A percentile compares a stretch with the other conserved stretches of the same genome.
Conservation (phyloP, 768 basidiomycete species). For the Boletellus ananas region DNA sequence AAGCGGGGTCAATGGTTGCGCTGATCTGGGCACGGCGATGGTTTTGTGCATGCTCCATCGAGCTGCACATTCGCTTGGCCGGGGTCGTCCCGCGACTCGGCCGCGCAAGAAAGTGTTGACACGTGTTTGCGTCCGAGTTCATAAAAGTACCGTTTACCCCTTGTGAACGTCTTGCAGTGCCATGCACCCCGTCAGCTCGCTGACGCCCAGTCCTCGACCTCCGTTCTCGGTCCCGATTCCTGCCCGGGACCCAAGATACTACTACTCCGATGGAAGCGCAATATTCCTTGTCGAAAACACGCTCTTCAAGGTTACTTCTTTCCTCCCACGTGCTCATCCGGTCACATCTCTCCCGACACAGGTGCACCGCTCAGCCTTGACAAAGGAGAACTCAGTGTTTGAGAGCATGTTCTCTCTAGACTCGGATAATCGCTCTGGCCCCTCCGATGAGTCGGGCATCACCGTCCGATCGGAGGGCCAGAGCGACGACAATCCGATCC, state of each 20-base stretch:
- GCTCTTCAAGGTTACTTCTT: conserved; percentile 46
- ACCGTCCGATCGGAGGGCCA: conserved; percentile 42
- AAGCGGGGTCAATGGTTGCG: neutral
- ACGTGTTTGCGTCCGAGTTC: too few relatives aligned
- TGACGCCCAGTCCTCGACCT: conserved; percentile 32
- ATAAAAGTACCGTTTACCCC: too few relatives aligned
- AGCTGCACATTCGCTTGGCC: too few relatives aligned
- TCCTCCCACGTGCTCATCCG: conserved; percentile 6
- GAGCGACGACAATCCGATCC: conserved; percentile 49
- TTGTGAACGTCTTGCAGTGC: too few relatives aligned
- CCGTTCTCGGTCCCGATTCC: conserved; percentile 33
- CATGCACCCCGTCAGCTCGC: conserved; percentile 33
- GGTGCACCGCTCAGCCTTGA: conserved; percentile 40
- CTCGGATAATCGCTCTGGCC: conserved; percentile 30
- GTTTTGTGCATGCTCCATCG: too few relatives aligned
- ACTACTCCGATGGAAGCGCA: conserved; percentile 37
- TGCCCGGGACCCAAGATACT: conserved; percentile 38
- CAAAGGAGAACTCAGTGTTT: conserved; percentile 45
- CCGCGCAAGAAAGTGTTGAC: too few relatives aligned
- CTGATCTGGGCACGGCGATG: too few relatives aligned
- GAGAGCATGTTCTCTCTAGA: conserved; percentile 46
- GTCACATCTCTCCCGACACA: conserved; percentile 9
- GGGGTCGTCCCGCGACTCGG: too few relatives aligned
- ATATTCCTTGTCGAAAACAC: conserved; percentile 42
- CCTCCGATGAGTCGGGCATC: conserved; percentile 19